Conservation (phyloP, 768 basidiomycete genomes). For the Coprinopsis strossmayeri region DNA sequence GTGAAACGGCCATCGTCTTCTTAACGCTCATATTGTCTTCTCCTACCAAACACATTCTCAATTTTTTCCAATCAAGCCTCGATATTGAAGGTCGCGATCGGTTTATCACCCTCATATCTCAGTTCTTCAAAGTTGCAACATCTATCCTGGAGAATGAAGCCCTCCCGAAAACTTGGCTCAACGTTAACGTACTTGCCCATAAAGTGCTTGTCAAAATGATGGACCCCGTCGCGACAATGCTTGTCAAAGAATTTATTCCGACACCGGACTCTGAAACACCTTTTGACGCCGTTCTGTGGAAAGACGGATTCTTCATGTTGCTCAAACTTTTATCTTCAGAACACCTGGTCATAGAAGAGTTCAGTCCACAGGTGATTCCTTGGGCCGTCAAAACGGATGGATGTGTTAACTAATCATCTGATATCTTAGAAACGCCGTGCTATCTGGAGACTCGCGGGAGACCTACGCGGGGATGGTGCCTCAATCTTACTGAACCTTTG, state of each 20-base stretch:
- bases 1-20: slow-evolving; percentile 83
- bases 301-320: slow-evolving; percentile 72
- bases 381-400: too few relatives aligned
- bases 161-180: slow-evolving; percentile 88
- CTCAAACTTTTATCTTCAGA: slow-evolving; percentile 84
- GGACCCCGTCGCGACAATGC: slow-evolving; percentile 71
- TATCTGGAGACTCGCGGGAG: slow-evolving; percentile 94
- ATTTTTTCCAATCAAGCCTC: slow-evolving; percentile 71
- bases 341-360: slow-evolving; percentile 90
- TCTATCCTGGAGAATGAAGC: slow-evolving; percentile 85
- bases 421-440: slow-evolving; percentile 97
- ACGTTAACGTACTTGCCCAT: slow-evolving; percentile 83
- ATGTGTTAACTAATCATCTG: too few relatives aligned
- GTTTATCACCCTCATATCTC: slow-evolving; percentile 60
- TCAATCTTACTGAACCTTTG: slow-evolving; percentile 73
- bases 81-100: slow-evolving; percentile 89
- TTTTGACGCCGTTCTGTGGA: slow-evolving; percentile 80
- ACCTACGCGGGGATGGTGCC: slow-evolving; percentile 90
- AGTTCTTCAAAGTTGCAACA: slow-evolving; percentile 73
- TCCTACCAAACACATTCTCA: slow-evolving; percentile 67
- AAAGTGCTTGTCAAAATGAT: slow-evolving; percentile 84
- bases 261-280: slow-evolving; percentile 48
- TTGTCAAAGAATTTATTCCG: slow-evolving; percentile 80
- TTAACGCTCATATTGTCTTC: slow-evolving; percentile 77
- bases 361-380: slow-evolving; percentile 77